phyloP scores from a whole-genome alignment of 1,284 basidiomycete genomes.

The Cyathus pygmaeus region DNA sequence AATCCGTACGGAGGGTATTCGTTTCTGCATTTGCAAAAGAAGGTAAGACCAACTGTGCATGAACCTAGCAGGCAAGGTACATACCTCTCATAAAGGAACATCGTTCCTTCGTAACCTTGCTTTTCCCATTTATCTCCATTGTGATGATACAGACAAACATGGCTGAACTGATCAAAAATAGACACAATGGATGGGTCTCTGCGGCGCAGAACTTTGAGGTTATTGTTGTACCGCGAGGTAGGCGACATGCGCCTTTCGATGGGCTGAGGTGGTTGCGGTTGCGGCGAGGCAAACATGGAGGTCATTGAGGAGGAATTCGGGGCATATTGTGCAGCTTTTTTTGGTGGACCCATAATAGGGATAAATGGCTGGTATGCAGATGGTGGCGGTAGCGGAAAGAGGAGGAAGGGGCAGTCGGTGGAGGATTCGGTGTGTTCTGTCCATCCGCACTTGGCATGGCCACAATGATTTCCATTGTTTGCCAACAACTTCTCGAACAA shows the following conservation, averaged over 20 bases:
- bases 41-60: background rate
- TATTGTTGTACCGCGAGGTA: conserved; percentile 73
- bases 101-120: conserved; percentile 86
- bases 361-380: too few species aligned
- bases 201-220: conserved; percentile 85
- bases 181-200: conserved; percentile 83
- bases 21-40: conserved; percentile 16
- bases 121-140: conserved; percentile 83
- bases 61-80: conserved; percentile 8
- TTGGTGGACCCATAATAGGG: too few species aligned
- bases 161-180: conserved; percentile 87
- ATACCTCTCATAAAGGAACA: conserved; percentile 89
- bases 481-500: too few species aligned
- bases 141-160: conserved; percentile 83
- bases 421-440: too few species aligned
- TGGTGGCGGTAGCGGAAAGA: too few species aligned
- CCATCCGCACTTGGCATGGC: too few species aligned
- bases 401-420: too few species aligned
- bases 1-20: conserved; percentile 84
- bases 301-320: too few species aligned
- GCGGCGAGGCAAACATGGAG: too few species aligned
- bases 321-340: too few species aligned
- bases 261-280: too few species aligned
- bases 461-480: too few species aligned
- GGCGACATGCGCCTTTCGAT: conserved; percentile 55